These are phyloP conservation scores for Candolleomyces efflorescens DNA, from an alignment of 768 basidiomycete species.

Conservation along the genomic window DNA sequence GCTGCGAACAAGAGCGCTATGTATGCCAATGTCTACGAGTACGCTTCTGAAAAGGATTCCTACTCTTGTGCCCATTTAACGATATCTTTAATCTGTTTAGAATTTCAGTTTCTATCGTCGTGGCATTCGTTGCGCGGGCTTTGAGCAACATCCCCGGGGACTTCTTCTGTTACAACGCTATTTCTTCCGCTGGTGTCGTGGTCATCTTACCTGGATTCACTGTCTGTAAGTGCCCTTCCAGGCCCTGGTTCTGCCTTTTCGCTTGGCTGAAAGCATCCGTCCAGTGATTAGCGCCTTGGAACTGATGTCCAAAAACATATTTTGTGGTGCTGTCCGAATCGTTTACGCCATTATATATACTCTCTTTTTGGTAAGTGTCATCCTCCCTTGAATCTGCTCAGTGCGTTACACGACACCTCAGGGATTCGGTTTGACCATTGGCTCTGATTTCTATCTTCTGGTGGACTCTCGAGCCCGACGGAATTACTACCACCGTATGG, in stretches of 20 bases:
- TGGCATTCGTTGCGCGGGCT: constrained; percentile 77
- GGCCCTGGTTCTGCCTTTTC: not conserved
- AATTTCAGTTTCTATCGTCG: constrained; percentile 79
- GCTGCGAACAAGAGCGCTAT: constrained; percentile 82
- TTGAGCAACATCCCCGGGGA: constrained; percentile 71
- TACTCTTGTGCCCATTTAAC: too few relatives aligned
- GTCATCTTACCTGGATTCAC: constrained; percentile 87
- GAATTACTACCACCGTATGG: constrained; percentile 37
- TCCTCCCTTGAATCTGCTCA: not conserved
- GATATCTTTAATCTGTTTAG: constrained; percentile 29
- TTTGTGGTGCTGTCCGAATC: constrained; percentile 78
- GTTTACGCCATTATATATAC: constrained; percentile 88
- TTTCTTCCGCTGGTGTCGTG: constrained; percentile 88
- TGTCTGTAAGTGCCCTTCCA: constrained; percentile 56
- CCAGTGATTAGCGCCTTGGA: constrained; percentile 76
- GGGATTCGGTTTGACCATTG: constrained; percentile 84
- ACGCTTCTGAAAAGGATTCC: not conserved
- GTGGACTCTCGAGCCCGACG: constrained; percentile 56
- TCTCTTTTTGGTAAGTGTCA: constrained; percentile 57
- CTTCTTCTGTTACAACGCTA: constrained; percentile 85
- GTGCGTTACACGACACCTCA: constrained; percentile 19
- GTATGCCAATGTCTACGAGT: constrained; percentile 97
- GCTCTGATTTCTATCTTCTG: constrained; percentile 75
- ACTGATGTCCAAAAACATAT: constrained; percentile 74
- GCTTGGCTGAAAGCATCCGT: not conserved